phyloP scores from a whole-genome alignment of 2,329 filamentous ascomycete species.

The Penicillium sp. region DNA sequence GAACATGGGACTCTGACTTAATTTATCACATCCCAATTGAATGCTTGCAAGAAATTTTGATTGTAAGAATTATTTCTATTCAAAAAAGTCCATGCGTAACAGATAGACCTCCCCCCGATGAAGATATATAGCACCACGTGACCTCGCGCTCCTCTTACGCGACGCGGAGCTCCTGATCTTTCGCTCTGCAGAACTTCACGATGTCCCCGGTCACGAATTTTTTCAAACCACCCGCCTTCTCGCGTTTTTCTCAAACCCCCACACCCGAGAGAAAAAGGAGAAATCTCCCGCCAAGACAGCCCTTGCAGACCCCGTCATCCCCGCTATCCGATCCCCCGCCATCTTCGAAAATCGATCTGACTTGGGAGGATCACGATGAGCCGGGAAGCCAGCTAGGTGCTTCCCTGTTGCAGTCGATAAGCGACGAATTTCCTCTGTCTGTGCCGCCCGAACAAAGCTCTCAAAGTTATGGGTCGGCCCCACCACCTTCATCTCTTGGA shows the following conservation, averaged over 20 bases:
- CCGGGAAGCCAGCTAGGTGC: not conserved
- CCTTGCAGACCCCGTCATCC: conserved; percentile 6
- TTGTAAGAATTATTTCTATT: not conserved
- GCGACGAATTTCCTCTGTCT: conserved; percentile 5
- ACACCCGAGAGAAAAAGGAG: not conserved
- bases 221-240: conserved; percentile 43
- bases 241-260: not conserved
- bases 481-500: conserved; percentile 16
- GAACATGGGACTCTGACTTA: too few species aligned
- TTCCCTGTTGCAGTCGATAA: not conserved
- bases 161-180: conserved; percentile 8
- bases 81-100: not conserved
- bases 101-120: not conserved
- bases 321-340: conserved; percentile 20
- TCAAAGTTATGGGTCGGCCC: conserved; percentile 15
- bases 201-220: conserved; percentile 45
- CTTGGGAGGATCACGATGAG: conserved; percentile 8
- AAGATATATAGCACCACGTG: conserved; percentile 12
- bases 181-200: conserved; percentile 15
- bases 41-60: not conserved
- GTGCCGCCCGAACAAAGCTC: conserved; percentile 15
- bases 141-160: conserved; percentile 17
- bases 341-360: conserved; percentile 30
- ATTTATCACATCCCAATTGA: not conserved
- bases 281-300: not conserved